Base-by-base conservation (phyloP, 2,329 filamentous ascomycete genomes). In the Aspergillus melleus region DNA sequence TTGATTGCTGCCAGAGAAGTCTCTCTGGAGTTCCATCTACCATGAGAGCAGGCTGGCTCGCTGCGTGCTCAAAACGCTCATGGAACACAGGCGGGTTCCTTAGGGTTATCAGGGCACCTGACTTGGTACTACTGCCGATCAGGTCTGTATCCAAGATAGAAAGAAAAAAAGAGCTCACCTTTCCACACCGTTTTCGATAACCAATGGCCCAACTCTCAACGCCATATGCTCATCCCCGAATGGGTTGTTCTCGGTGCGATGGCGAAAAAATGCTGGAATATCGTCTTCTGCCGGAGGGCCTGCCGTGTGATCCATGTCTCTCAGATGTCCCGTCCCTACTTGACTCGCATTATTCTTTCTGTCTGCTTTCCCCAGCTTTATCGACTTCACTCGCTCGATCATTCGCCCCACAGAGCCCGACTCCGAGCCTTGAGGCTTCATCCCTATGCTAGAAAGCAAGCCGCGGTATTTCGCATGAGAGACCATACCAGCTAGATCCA, bases 151-250 rank as follows among this genome's bases (percentile, higher is more conserved):
- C 32, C 4, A 42, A 2, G 12, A 42, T n/a, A 42, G 36, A 16
- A 6, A 16, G 44, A 30, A 16, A 19, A 39, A 55, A 51, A 3
- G 6, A 19, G 71, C 74, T 68, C 67, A 78, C 77, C 75, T 66
- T 22, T 62, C 61, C 1, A 74, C 70, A 4, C 74, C 77, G 59
- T 78, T 79, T 63, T 79, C 75, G 49, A 80, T 74, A 2, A 79
- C 55, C 24, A 80, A 30, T 4, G 77, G 75, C 0, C 78, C 78
- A 22, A 80, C 54, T 0, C 77, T 70, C 11, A 80, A 66, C 8
- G 69, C 74, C 74, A 79, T 77, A 46, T 78, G 77, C 1, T 78
- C 70, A 54, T 78, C 74, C 3, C 71, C 73, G 58, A 72, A 79
- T 0, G 76, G 76, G 61, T 77, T 67, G 53, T 70, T 69, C 24